phyloP scores from a whole-genome alignment of 1,139 yeast genomes.

The Zhuliangozyma blackwelliae region DNA sequence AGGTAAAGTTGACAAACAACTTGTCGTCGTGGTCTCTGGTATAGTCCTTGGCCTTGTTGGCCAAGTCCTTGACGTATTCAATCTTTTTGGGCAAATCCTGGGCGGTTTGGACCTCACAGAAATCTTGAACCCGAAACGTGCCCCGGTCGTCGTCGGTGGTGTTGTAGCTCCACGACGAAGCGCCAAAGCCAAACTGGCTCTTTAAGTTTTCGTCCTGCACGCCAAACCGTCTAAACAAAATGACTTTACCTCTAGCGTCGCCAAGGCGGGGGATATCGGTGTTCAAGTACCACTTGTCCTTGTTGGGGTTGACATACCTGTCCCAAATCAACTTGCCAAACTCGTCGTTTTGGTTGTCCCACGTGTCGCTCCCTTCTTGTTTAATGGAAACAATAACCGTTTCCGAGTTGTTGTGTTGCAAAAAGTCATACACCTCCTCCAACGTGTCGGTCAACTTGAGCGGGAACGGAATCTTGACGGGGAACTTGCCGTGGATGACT shows the following conservation, averaged over 20 bases:
- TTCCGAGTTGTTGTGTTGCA: conserved; percentile 52
- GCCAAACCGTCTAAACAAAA: conserved; percentile 70
- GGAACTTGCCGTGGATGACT: conserved; percentile 74
- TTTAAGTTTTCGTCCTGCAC: conserved; percentile 44
- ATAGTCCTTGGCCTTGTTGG: conserved; percentile 51
- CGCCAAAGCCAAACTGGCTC: conserved; percentile 59
- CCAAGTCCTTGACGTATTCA: conserved; percentile 52
- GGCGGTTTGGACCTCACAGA: conserved; percentile 55
- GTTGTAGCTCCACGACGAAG: conserved; percentile 65
- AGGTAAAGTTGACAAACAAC: conserved; percentile 67
- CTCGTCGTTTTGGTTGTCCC: conserved; percentile 62
- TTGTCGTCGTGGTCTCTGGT: conserved; percentile 49
- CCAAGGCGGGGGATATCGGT: conserved; percentile 55
- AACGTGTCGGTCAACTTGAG: conserved; percentile 44
- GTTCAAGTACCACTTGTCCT: conserved; percentile 60
- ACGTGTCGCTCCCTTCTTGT: conserved; percentile 67
- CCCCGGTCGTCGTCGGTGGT: conserved; percentile 66
- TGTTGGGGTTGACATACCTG: conserved; percentile 45
- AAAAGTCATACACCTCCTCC: conserved; percentile 56
- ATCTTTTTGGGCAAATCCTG: conserved; percentile 58
- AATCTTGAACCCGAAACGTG: conserved; percentile 65
- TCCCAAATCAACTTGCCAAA: conserved; percentile 65
- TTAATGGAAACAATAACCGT: conserved; percentile 65
- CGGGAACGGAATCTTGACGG: conserved; percentile 63
- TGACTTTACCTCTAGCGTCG: conserved; percentile 62